Evolutionary conservation across 108 stramenopile genomes (phyloP).

Genomic region (Conticribra guillardii): DNA sequence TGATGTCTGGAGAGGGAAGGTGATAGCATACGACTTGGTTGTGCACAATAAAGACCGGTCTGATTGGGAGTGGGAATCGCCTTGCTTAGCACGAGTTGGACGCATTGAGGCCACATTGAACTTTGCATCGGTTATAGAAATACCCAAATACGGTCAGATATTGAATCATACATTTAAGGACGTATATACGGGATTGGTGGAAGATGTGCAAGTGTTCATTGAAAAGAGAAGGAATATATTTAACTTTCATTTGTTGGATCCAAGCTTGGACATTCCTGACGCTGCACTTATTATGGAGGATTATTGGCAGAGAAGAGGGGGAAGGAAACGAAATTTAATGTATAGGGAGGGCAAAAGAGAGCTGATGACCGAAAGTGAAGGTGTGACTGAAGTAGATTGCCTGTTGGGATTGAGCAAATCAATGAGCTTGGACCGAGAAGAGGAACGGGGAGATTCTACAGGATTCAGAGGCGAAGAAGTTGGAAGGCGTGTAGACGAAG

Average conservation of each 20-base stretch:
- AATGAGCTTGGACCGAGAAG: conserved; percentile 17
- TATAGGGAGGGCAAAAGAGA: not conserved
- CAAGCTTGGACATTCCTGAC: conserved; percentile 44
- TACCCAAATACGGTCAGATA: conserved; percentile 32
- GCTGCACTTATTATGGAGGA: conserved; percentile 31
- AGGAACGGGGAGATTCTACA: conserved; percentile 15
- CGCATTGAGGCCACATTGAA: conserved; percentile 45
- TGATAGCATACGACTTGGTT: conserved; percentile 33
- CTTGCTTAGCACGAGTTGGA: conserved; percentile 43
- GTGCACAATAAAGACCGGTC: conserved; percentile 48
- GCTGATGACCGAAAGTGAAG: not conserved
- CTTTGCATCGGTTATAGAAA: conserved; percentile 41
- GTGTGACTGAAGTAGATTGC: conserved; percentile 3
- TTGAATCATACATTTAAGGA: conserved; percentile 44
- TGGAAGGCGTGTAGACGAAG: conserved; percentile 18
- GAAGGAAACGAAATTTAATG: not conserved
- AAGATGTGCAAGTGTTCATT: conserved; percentile 52
- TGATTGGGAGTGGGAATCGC: conserved; percentile 55
- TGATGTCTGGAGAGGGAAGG: conserved; percentile 46
- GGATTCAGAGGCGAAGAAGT: conserved; percentile 8
- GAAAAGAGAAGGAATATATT: conserved; percentile 49
- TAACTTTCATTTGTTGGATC: conserved; percentile 52
- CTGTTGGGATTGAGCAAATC: conserved; percentile 18
- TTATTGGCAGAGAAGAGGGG: conserved; percentile 21
- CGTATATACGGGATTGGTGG: conserved; percentile 41